Evolutionary conservation across 1,284 basidiomycete genomes (phyloP).

Genomic region (Marasmius sp.): DNA sequence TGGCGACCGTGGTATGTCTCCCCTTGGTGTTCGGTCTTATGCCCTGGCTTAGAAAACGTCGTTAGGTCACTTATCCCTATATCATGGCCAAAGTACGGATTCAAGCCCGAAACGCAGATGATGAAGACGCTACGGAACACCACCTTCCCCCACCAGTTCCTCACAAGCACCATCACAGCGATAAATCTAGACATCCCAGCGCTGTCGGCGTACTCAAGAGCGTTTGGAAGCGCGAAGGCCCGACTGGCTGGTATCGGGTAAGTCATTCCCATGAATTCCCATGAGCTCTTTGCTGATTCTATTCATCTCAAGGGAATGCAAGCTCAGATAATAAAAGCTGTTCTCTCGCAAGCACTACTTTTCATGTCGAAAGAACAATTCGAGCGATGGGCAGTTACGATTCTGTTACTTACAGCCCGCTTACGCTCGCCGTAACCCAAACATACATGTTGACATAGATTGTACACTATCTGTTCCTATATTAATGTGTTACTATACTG

Average conservation of each 20-base stretch:
- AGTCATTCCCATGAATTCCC: not conserved
- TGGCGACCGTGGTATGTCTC: conserved; percentile 86
- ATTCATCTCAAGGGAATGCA: conserved; percentile 62
- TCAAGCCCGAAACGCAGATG: conserved; percentile 74
- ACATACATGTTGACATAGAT: not conserved
- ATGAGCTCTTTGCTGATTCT: not conserved
- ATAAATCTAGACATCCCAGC: conserved; percentile 56
- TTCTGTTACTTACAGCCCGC: conserved; percentile 54
- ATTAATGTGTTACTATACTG: no score
- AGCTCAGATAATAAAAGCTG: conserved; percentile 78
- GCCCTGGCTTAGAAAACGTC: not conserved
- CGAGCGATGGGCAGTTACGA: conserved; percentile 70
- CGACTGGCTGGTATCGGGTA: conserved; percentile 96
- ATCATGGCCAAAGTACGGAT: conserved; percentile 98
- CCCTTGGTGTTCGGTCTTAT: conserved; percentile 2
- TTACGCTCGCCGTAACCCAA: conserved; percentile 13
- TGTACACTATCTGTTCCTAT: not conserved
- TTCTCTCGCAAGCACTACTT: conserved; percentile 67
- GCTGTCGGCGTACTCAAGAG: conserved; percentile 77
- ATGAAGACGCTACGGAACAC: conserved; percentile 46
- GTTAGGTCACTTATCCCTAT: conserved; percentile 86
- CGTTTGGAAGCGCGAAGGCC: conserved; percentile 76
- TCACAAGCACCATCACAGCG: conserved; percentile 35
- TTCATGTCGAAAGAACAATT: conserved; percentile 82
- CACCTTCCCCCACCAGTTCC: conserved; percentile 30